These are phyloP conservation scores for Aspergillus fumigatiaffinis DNA, from an alignment of 2,329 filamentous ascomycete species.

Conservation along the genomic window DNA sequence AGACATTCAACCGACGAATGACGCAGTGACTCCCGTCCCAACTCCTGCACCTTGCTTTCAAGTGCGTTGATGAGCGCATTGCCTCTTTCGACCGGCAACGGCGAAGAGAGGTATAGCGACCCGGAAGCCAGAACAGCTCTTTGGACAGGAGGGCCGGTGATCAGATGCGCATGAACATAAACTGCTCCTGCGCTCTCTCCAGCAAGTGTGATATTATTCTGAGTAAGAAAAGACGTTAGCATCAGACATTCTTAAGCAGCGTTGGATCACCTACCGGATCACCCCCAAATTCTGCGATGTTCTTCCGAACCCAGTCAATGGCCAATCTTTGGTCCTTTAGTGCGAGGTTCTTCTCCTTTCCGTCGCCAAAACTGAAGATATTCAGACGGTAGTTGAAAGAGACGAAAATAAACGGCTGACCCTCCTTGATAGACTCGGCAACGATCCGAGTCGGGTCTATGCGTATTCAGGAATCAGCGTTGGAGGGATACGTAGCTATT, in stretches of 20 bases:
- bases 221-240: neutral
- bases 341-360: constrained; percentile 38
- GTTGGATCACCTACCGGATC: constrained; percentile 28
- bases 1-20: constrained; percentile 28
- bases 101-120: constrained; percentile 42
- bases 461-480: neutral
- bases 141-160: constrained; percentile 28
- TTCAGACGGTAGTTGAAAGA: constrained; percentile 44
- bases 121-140: constrained; percentile 42
- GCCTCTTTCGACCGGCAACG: constrained; percentile 34
- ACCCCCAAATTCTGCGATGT: constrained; percentile 40
- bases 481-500: neutral
- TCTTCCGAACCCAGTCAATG: constrained; percentile 38
- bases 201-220: constrained; percentile 41
- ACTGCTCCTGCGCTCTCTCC: constrained; percentile 48
- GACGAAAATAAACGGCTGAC: constrained; percentile 41
- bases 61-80: constrained; percentile 27
- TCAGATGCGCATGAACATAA: constrained; percentile 43
- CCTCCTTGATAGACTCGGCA: constrained; percentile 29
- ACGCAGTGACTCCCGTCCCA: constrained; percentile 26
- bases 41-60: constrained; percentile 23
- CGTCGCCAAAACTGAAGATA: constrained; percentile 45
- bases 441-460: constrained; percentile 36
- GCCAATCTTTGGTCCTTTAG: constrained; percentile 34
- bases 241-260: neutral